Evolutionary conservation across 2,329 filamentous ascomycete genomes (phyloP), one percentile per base, ranked within the genome.

Genomic region (Fusarium armeniacum): DNA sequence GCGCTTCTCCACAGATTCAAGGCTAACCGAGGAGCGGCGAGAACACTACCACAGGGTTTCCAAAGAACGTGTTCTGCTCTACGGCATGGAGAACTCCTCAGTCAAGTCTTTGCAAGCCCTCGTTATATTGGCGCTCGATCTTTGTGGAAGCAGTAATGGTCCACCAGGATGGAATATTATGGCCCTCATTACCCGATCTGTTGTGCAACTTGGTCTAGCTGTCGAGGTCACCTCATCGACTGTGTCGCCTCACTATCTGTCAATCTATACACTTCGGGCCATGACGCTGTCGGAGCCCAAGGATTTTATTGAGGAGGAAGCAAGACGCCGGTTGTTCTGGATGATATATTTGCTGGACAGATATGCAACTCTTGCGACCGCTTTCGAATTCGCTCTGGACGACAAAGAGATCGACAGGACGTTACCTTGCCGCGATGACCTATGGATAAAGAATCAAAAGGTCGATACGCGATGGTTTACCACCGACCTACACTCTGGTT

Each of bases 111-210:
- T 97, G 7, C 93, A 97, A 76, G 94, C 94, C 7, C 83, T 97
- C 9, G 93, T 97, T 2, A 96, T 97, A 51, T 83, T 97, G 7
- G 93, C 94, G 0, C 81, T 97, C 13, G 94, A 97, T 76, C 85
- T 97, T 26, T 91, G 93, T 33, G 94, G 94, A 11, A 92, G 88
- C 73, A 94, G 93, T 38, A 97, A 97, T 76, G 94, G 94, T 0
- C 94, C 94, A 3, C 93, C 94, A 0, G 94, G 93, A 4, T 97
- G 94, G 94, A 97, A 97, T 76, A 86, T 97, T 61, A 89, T 97
- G 78, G 94, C 94, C 9, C 82, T 97, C 52, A 97, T 97, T 66
- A 94, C 93, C 2, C 88, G 94, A 22, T 94, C 93, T 9, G 93
- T 97, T 2, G 93, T 97, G 3, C 94, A 97, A 78, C 83, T 97